Conservation (phyloP, 441 rosid species). For the Aleurites moluccanus region DNA sequence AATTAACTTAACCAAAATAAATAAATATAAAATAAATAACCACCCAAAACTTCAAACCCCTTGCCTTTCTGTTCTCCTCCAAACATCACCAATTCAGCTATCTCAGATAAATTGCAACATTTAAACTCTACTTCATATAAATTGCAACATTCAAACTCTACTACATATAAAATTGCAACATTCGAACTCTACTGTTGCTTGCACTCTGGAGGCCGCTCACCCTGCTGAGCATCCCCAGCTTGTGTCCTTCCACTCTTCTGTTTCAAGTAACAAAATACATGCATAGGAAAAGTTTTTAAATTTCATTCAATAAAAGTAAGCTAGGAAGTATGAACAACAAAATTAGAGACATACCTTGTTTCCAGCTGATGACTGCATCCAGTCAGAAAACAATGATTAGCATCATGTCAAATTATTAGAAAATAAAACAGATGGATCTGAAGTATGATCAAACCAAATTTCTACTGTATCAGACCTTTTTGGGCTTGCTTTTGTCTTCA, state of each 20-base stretch:
- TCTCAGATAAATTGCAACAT: too few relatives aligned
- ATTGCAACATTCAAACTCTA: conserved; percentile 24
- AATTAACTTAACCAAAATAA: too few relatives aligned
- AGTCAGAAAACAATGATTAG: conserved; percentile 16
- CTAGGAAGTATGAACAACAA: too few relatives aligned
- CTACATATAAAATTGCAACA: too few relatives aligned
- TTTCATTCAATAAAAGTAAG: too few relatives aligned
- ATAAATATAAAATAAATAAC: conserved; percentile 34
- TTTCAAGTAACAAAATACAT: conserved; percentile 11
- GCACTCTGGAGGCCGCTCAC: conserved; percentile 95
- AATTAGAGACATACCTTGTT: too few relatives aligned
- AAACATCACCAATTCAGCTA: too few relatives aligned
- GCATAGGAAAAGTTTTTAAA: not conserved
- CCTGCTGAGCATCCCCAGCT: conserved; percentile 60
- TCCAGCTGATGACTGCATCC: conserved; percentile 51
- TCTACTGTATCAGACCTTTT: conserved; percentile 45
- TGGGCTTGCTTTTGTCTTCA: conserved; percentile 51
- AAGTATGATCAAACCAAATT: not conserved
- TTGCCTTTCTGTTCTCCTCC: conserved; percentile 10
- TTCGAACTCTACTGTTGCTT: conserved; percentile 68
- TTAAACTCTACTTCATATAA: too few relatives aligned
- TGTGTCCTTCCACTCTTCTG: conserved; percentile 56
- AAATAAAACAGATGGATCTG: not conserved
- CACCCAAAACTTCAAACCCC: conserved; percentile 43
- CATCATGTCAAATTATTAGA: not conserved